phyloP scores from a whole-genome alignment of 768 basidiomycete species.

The Lepiota brunneoincarnata region DNA sequence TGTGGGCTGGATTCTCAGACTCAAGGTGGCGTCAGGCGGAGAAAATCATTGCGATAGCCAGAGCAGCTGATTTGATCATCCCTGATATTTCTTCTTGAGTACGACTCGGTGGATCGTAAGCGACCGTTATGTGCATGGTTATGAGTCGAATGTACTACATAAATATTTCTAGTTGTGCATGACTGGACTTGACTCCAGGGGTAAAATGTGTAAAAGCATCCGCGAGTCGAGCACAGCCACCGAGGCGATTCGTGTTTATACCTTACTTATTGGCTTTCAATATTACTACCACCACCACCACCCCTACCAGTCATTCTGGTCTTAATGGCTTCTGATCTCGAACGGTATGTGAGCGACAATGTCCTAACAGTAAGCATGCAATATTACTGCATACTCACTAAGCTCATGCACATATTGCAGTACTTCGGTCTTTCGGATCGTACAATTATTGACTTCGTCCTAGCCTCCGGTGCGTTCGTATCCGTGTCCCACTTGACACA shows the following conservation, averaged over 20 bases:
- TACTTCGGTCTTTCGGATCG: slow-evolving; percentile 83
- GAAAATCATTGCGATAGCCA: slow-evolving; percentile 50
- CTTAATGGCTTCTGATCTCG: slow-evolving; percentile 32
- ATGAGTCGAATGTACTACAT: neutral
- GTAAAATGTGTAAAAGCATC: neutral
- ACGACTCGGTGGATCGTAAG: too few relatives aligned
- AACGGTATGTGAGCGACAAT: slow-evolving; percentile 78
- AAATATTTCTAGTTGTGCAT: neutral
- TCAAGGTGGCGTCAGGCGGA: slow-evolving; percentile 29
- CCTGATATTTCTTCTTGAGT: slow-evolving; percentile 30
- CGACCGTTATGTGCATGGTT: neutral
- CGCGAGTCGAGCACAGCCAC: slow-evolving; percentile 6
- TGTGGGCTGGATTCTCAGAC: neutral
- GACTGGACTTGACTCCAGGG: too few relatives aligned
- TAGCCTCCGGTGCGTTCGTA: slow-evolving; percentile 69
- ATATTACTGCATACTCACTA: neutral
- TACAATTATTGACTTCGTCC: slow-evolving; percentile 82
- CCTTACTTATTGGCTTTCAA: neutral
- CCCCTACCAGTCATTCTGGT: neutral
- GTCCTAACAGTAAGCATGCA: slow-evolving; percentile 53
- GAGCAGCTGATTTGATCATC: slow-evolving; percentile 52
- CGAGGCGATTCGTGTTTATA: neutral
- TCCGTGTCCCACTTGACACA: neutral
- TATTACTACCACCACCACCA: neutral
- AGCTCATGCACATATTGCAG: slow-evolving; percentile 31